Percentiles rank a stretch among this genome's conserved stretches.
Evolutionary conservation across 371 early-diverging fungal species (phyloP).

Genomic region (Syncephalastrum monosporum): DNA sequence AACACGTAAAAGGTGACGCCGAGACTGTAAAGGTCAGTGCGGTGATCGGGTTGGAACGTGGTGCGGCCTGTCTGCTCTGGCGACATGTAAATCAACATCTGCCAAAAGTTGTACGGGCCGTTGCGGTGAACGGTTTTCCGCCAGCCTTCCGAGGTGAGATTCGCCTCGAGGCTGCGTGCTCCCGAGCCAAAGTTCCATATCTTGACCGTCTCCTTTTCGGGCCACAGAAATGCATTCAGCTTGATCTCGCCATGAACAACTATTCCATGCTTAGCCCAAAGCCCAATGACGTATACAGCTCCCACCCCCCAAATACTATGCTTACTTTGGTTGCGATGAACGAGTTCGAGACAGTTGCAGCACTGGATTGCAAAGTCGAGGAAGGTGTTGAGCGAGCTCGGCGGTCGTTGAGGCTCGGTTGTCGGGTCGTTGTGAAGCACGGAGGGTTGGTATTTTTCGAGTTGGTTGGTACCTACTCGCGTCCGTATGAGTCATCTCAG

Average conservation of each 20-base stretch:
- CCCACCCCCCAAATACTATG: too few species aligned
- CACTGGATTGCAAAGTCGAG: conserved; percentile 46
- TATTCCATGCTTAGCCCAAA: conserved; percentile 1
- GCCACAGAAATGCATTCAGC: conserved; percentile 43
- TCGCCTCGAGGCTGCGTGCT: conserved; percentile 38
- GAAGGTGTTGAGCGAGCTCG: conserved; percentile 23
- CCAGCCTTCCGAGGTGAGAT: conserved; percentile 47
- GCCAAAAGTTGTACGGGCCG: conserved; percentile 30
- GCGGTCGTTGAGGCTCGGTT: background rate
- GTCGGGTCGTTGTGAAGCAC: conserved; percentile 3
- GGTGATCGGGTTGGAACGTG: conserved; percentile 57
- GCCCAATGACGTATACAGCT: too few species aligned
- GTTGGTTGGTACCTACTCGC: conserved; percentile 22
- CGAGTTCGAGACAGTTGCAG: conserved; percentile 45
- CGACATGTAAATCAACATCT: conserved; percentile 46
- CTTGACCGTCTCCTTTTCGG: conserved; percentile 29
- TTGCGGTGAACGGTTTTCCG: conserved; percentile 39
- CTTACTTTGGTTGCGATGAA: conserved; percentile 47
- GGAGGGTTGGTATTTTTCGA: conserved; percentile 28
- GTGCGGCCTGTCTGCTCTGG: conserved; percentile 64
- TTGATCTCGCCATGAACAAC: conserved; percentile 51
- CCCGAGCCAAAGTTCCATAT: conserved; percentile 50
- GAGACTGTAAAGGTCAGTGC: conserved; percentile 61
- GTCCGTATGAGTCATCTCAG: background rate
- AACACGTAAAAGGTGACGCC: conserved; percentile 54